Percentiles rank a stretch among this genome's conserved stretches.
Evolutionary conservation across 2,329 filamentous ascomycete genomes (phyloP).

Genomic region (Trichoderma sp.): DNA sequence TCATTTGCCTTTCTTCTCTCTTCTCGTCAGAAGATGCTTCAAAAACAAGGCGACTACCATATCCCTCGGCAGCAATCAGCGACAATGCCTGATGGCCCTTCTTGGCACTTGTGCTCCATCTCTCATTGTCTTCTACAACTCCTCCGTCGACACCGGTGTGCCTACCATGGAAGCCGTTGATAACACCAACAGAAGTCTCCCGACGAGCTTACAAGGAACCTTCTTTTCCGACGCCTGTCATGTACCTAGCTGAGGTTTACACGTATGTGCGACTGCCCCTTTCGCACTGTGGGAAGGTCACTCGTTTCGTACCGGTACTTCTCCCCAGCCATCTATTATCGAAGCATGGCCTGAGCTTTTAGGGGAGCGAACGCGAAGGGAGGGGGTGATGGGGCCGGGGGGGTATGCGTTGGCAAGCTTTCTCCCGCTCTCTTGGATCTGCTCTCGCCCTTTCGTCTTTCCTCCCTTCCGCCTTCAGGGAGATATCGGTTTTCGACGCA

Average conservation of each 20-base stretch:
- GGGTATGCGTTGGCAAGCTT: constrained; percentile 25
- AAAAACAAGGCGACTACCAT: not conserved
- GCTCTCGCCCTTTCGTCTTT: constrained; percentile 12
- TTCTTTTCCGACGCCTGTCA: not conserved
- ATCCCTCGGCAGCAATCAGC: not conserved
- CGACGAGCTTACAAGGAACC: not conserved
- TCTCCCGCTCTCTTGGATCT: constrained; percentile 14
- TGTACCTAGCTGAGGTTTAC: not conserved
- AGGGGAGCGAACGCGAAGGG: constrained; percentile 5
- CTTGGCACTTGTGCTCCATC: too few species aligned
- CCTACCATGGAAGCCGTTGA: not conserved
- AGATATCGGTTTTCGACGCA: not conserved
- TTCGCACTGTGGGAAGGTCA: constrained; percentile 21
- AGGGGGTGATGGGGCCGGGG: constrained; percentile 13
- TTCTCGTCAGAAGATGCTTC: not conserved
- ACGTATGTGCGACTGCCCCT: not conserved
- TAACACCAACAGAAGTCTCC: not conserved
- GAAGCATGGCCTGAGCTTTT: constrained; percentile 24
- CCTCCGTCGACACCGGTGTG: not conserved
- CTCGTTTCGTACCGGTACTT: constrained; percentile 25
- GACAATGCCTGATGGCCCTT: too few species aligned
- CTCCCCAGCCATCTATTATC: constrained; percentile 27
- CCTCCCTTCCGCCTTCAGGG: constrained; percentile 1
- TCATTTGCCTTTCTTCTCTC: not conserved
- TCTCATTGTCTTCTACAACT: not conserved